A percentile compares a stretch with the other conserved stretches of the same genome.
Evolutionary conservation across 225 moss, liverwort and hornwort species (phyloP).

Genomic region (Sphagnum contortum): DNA sequence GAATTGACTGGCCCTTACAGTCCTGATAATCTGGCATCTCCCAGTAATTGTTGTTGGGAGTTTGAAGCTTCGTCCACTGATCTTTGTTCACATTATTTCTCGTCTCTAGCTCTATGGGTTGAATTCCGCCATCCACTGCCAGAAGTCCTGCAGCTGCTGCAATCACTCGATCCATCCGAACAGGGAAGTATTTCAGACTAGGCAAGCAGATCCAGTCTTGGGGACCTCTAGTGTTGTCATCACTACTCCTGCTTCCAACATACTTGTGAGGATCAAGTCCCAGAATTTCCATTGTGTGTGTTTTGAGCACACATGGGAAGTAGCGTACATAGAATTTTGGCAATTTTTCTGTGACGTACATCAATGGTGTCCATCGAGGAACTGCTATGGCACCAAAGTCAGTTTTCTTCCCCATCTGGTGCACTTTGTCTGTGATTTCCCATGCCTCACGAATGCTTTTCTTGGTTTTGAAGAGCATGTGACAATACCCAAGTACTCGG

Average conservation of each 20-base stretch:
- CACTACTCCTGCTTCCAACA: background rate
- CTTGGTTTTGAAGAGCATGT: too few relatives aligned
- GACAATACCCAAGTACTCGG: too few relatives aligned
- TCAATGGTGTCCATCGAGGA: constrained; percentile 1
- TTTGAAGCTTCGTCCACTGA: background rate
- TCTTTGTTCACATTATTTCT: background rate
- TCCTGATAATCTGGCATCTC: background rate
- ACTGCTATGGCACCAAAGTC: background rate
- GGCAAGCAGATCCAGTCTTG: constrained; percentile 2
- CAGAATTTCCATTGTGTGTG: background rate
- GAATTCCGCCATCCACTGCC: background rate
- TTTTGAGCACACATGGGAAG: background rate
- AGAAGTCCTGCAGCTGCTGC: constrained; percentile 1
- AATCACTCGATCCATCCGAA: background rate
- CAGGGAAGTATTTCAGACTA: background rate
- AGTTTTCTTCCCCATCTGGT: too few relatives aligned
- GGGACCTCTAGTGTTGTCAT: background rate
- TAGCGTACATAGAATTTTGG: background rate
- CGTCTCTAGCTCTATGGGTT: background rate
- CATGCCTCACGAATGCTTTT: too few relatives aligned
- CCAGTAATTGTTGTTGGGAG: background rate
- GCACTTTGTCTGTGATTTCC: too few relatives aligned
- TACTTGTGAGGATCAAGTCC: background rate
- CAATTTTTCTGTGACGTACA: background rate
- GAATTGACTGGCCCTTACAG: background rate